These are phyloP conservation scores for Entonaema liquescens DNA, from an alignment of 495 filamentous ascomycete genomes.

Conservation along the genomic window DNA sequence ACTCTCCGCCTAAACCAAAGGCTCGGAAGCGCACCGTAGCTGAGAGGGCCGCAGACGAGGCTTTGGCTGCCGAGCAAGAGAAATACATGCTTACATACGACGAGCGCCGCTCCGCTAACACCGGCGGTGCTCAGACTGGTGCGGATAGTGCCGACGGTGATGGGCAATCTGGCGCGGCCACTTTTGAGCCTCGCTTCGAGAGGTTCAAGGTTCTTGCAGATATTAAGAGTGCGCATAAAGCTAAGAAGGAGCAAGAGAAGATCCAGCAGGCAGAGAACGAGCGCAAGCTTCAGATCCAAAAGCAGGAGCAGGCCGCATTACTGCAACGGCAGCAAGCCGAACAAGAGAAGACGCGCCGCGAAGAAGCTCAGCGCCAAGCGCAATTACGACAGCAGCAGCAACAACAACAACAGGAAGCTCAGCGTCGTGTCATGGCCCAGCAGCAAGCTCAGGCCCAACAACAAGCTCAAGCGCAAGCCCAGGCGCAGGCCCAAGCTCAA, in stretches of 20 bases:
- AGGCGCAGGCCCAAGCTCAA: constrained; percentile 47
- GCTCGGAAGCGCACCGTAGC: constrained; percentile 91
- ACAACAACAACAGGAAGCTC: constrained; percentile 48
- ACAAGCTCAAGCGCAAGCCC: constrained; percentile 46
- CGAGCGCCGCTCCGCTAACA: constrained; percentile 73
- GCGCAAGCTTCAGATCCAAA: constrained; percentile 65
- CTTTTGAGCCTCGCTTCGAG: constrained; percentile 88
- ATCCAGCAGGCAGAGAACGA: constrained; percentile 69
- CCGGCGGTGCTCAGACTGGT: constrained; percentile 62
- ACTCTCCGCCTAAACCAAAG: constrained; percentile 82
- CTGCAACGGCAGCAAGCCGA: constrained; percentile 46
- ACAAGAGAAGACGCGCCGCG: constrained; percentile 51
- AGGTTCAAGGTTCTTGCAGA: constrained; percentile 88
- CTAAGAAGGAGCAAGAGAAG: constrained; percentile 71
- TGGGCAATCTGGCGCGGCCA: constrained; percentile 70
- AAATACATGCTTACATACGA: constrained; percentile 93
- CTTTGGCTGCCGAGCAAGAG: constrained; percentile 85
- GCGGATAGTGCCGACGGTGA: constrained; percentile 74
- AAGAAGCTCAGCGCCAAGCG: constrained; percentile 46
- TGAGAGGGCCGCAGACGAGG: constrained; percentile 93
- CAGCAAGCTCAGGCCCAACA: constrained; percentile 45
- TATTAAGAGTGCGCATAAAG: constrained; percentile 80
- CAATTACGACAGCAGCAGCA: constrained; percentile 47
- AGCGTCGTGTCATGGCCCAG: constrained; percentile 42
- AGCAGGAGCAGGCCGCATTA: constrained; percentile 47